phyloP scores from a whole-genome alignment of 1,139 yeast species.

The Hansenula sp. region DNA sequence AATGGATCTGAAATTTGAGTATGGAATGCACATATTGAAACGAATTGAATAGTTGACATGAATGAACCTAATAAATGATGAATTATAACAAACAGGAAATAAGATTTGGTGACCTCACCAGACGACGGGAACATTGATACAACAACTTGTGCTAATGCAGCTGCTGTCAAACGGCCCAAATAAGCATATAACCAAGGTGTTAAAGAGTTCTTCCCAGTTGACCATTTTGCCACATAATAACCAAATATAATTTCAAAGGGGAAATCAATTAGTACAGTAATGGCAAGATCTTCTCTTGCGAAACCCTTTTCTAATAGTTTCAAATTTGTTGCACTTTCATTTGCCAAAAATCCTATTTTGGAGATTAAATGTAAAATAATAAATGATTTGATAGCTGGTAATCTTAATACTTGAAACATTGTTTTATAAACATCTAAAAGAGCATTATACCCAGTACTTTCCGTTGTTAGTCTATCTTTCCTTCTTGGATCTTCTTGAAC shows the following conservation, averaged over 20 bases:
- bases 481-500: slow-evolving; percentile 63
- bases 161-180: slow-evolving; percentile 78
- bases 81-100: slow-evolving; percentile 66
- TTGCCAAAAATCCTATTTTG: slow-evolving; percentile 91
- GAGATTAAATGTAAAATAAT: slow-evolving; percentile 73
- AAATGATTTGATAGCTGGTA: slow-evolving; percentile 74
- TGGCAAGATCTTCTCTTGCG: slow-evolving; percentile 87
- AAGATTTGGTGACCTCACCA: slow-evolving; percentile 29
- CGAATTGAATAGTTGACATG: slow-evolving; percentile 94
- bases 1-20: slow-evolving; percentile 93
- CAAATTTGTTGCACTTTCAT: slow-evolving; percentile 92
- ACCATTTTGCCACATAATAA: slow-evolving; percentile 94
- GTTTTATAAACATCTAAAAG: slow-evolving; percentile 58
- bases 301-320: slow-evolving; percentile 91
- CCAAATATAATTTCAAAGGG: slow-evolving; percentile 96
- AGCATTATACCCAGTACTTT: slow-evolving; percentile 5
- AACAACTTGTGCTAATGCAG: slow-evolving; percentile 68
- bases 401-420: slow-evolving; percentile 72
- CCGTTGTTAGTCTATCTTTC: slow-evolving; percentile 7
- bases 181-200: slow-evolving; percentile 90
- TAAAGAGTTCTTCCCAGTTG: slow-evolving; percentile 66
- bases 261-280: slow-evolving; percentile 89
- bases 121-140: slow-evolving; percentile 69
- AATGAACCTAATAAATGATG: slow-evolving; percentile 87
- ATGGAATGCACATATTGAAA: slow-evolving; percentile 90